Evolutionary conservation across 108 stramenopile genomes (phyloP), one percentile per base, ranked within the genome.

Genomic region (Nitzschia putrida): DNA sequence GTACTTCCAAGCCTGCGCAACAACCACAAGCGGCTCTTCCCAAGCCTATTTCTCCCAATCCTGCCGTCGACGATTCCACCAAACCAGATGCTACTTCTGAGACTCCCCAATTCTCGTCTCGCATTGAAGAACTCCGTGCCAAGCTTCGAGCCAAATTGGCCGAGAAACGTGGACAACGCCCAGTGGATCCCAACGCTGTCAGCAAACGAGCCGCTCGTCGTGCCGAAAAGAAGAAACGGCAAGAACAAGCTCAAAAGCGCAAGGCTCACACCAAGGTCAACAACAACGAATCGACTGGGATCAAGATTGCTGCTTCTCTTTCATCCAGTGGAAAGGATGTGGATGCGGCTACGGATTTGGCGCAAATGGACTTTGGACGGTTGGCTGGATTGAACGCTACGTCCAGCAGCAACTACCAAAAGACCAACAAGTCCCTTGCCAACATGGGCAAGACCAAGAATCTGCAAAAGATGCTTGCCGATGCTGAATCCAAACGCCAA

Each of bases 201-300:
- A 89, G 88, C 68, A 95, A 95, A 73, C 87, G 93, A 37, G 93
- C 93, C 8, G 91, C 91, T 21, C 85, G 93, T 21, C 78, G 92
- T 5, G 88, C 86, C 38, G 89, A 91, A 68, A 93, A 91, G 73
- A 75, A 71, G 54, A 77, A 80, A 42, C 79, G 92, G 3, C 64
- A 86, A 64, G 88, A 92, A 68, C 89, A 87, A 53, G 91, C 90
- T 41, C 70, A 55, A 34, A 20, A 47, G 21, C 69, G 69, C 0
- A 79, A 76, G 67, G 50, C 61, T 8, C 22, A 23, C n/a, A 51
- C 82, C 21, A 43, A 80, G 6, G 63, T 41, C 47, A 77, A 65
- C 56, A 73, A 81, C 16, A 61, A 26, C 20, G 53, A 51, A 14
- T 73, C 72, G 21, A 72, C 65, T 60, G 76, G 78, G 5, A 77